Evolutionary conservation across 2,329 filamentous ascomycete genomes (phyloP).

Genomic region (Dactylella cylindrospora): DNA sequence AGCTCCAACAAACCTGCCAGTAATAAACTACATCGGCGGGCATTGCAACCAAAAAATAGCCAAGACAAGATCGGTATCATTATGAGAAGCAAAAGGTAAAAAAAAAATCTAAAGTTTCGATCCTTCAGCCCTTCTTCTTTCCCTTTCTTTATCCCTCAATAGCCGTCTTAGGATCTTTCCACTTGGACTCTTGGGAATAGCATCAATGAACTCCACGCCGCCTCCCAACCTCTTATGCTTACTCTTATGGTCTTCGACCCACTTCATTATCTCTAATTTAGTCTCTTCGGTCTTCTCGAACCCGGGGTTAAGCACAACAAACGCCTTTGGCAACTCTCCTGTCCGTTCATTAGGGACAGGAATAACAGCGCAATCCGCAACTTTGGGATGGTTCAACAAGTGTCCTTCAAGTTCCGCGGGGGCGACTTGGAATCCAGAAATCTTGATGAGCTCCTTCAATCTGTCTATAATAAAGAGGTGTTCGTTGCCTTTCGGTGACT

Average conservation of each 20-base stretch:
- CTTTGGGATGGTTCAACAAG: slow-evolving; percentile 54
- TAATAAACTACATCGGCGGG: too few species aligned
- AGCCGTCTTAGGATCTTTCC: slow-evolving; percentile 55
- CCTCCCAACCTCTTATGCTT: slow-evolving; percentile 57
- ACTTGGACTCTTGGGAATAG: slow-evolving; percentile 57
- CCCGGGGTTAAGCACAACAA: slow-evolving; percentile 53
- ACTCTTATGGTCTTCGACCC: slow-evolving; percentile 53
- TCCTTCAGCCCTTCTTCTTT: slow-evolving; percentile 64
- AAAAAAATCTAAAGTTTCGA: slow-evolving; percentile 60
- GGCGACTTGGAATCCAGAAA: slow-evolving; percentile 59
- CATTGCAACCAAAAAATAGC: too few species aligned
- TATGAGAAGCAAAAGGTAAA: background rate
- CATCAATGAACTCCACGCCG: slow-evolving; percentile 56
- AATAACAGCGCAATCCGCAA: slow-evolving; percentile 56
- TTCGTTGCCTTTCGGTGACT: slow-evolving; percentile 67
- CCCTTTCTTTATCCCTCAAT: slow-evolving; percentile 75
- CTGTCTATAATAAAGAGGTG: slow-evolving; percentile 85
- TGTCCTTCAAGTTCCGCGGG: slow-evolving; percentile 56
- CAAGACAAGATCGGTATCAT: too few species aligned
- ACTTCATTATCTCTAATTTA: slow-evolving; percentile 54
- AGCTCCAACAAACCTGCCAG: too few species aligned
- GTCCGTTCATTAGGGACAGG: slow-evolving; percentile 53
- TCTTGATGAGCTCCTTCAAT: slow-evolving; percentile 63
- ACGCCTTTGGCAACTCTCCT: slow-evolving; percentile 59
- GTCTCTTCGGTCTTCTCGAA: slow-evolving; percentile 48